Base-by-base conservation (phyloP, 768 basidiomycete genomes). In the Podaxis sp. region DNA sequence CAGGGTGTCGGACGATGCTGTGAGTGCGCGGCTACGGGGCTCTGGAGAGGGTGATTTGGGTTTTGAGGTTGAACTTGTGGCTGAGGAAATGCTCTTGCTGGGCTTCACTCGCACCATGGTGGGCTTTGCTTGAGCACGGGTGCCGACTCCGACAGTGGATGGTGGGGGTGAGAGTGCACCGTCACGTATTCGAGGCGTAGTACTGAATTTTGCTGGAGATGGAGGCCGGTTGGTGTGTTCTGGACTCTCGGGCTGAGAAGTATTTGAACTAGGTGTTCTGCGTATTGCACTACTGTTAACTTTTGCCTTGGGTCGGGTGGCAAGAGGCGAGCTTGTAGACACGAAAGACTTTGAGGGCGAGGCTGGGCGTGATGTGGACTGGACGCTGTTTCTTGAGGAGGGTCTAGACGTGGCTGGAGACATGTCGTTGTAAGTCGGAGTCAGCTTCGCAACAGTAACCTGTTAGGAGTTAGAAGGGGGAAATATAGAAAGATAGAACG, bases 281-380 rank as follows among this genome's bases (percentile, higher is more conserved):
- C 76, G 73, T 11, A 71, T 61, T 6, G 79, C 83, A 64, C 76
- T 82, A 62, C 74, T 79, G 66, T 84, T 88, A 40, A 89, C 76
- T 71, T 86, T 89, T 61, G 84, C 86, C 68, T 77, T 88, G 13
- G 85, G 82, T 58, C 82, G 66, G 16, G 69, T 67, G 28, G 68
- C 62, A 13, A 71, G 57, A 23, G 68, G 47, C 44, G 69, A 48
- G 36, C 58, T 64, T 28, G 65, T 55, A 2, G 71, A 71, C 10
- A 68, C 61, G 50, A 68, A 63, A 10, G 66, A 66, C 62, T 74
- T 75, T 32, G 66, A 57, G 50, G 76, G 76, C 7, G 85, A 87
- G 9, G 70, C 65, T 13, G 85, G 84, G 48, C 84, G 75, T 40
- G 81, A 77, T 40, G 64, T 59, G 59, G 57, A 61, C 5, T 69